Evolutionary conservation across 2,329 filamentous ascomycete genomes (phyloP), one percentile per base, ranked within the genome.

Genomic region (Didymella lethalis): DNA sequence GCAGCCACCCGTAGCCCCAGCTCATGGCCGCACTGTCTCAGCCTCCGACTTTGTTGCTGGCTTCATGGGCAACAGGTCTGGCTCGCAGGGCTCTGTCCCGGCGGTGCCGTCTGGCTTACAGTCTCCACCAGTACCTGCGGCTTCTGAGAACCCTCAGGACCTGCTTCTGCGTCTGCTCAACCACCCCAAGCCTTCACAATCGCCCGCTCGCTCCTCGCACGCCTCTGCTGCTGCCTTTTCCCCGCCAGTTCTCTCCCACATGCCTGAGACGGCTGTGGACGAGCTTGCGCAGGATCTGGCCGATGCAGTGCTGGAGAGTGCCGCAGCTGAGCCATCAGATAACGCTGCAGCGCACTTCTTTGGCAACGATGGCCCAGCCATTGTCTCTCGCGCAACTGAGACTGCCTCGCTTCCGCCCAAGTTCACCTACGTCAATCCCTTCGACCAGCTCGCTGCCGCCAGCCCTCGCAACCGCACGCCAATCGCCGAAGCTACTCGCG

Each of bases 131-230:
- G 61, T 71, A 36, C 64, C 72, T 14, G 65, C 67, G 18, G 64
- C 75, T 36, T 64, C 75, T 46, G 84, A 87, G 46, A 89, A 92
- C 75, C 91, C 93, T 4, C 91, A 96, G 77, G 89, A 94, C 64
- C 91, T 95, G 72, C 83, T 99, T 47, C 86, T 98, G 62, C 90
- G 92, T 68, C 83, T 98, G 58, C 85, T 99, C 64, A 95, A 93
- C 71, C 88, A 90, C 48, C 88, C 90, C 51, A 93, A 79, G 65
- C 77, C 77, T 3, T 62, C 76, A 54, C 76, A 68, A 69, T 67
- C 66, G 31, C 72, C 74, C 53, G 64, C 59, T 40, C 67, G 67
- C 48, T 69, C 68, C 2, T 65, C 70, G 47, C 66, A 65, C 23
- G 68, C 67, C 26, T 70, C 71, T 38, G 59, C 64, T 26, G 62